These are phyloP conservation scores for Aethionema arabicum DNA, from an alignment of 345 rosid genomes.

Conservation along the genomic window DNA sequence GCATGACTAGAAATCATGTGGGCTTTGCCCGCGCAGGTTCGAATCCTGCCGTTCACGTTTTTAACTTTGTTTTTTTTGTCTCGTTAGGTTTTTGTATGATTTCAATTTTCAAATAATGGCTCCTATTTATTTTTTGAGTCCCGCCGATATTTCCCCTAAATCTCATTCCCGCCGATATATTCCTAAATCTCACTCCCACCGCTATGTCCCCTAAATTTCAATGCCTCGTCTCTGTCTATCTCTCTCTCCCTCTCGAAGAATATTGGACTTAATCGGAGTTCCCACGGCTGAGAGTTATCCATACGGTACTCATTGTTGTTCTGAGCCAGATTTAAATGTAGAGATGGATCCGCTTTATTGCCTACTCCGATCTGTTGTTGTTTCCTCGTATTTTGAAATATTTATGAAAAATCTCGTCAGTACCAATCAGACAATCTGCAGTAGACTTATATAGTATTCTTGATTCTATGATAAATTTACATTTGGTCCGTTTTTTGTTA, in stretches of 20 bases:
- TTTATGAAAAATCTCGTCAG: slow-evolving; percentile 4
- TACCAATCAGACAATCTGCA: too few relatives aligned
- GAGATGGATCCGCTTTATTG: slow-evolving; percentile 46
- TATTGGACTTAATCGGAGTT: not conserved
- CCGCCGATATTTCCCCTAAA: not conserved
- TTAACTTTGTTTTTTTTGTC: too few relatives aligned
- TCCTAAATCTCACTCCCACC: too few relatives aligned
- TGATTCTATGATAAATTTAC: too few relatives aligned
- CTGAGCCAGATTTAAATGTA: slow-evolving; percentile 3
- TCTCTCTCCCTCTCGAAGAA: not conserved
- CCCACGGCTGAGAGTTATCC: not conserved
- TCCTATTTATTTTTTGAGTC: not conserved
- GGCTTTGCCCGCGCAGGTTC: slow-evolving; percentile 94
- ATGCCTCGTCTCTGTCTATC: not conserved
- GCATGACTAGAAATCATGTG: slow-evolving; percentile 98
- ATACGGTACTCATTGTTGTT: not conserved
- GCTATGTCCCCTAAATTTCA: too few relatives aligned
- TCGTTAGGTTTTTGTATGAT: too few relatives aligned
- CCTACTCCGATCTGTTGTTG: slow-evolving; percentile 46
- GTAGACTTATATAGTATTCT: too few relatives aligned
- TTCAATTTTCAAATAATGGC: too few relatives aligned
- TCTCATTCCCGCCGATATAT: not conserved
- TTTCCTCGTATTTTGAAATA: slow-evolving; percentile 49
- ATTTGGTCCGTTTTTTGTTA: too few relatives aligned
- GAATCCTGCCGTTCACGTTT: slow-evolving; percentile 43